phyloP scores from a whole-genome alignment of 176 grass and related monocot species.

The Juncus effusus region DNA sequence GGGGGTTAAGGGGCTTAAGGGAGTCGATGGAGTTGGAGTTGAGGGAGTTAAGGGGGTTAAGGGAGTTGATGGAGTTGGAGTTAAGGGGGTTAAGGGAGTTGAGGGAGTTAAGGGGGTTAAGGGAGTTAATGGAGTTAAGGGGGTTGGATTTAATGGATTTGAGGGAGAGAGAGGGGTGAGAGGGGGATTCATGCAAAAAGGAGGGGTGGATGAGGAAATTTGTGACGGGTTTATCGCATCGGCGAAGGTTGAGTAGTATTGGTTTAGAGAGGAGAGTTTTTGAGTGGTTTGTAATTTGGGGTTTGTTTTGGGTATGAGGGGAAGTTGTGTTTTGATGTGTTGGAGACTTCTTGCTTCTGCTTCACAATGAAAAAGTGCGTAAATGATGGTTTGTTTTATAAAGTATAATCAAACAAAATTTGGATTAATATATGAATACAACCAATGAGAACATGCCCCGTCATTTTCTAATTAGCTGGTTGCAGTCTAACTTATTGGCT shows the following conservation, averaged over 20 bases:
- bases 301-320: constrained; percentile 20
- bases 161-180: constrained; percentile 18
- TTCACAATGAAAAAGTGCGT: constrained; percentile 14
- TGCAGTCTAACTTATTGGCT: no score
- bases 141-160: constrained; percentile 24
- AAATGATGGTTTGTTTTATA: neutral
- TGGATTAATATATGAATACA: no score
- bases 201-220: constrained; percentile 19
- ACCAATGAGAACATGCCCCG: no score
- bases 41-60: constrained; percentile 6
- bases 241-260: neutral
- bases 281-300: constrained; percentile 16
- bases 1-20: no score
- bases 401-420: neutral
- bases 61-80: neutral
- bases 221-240: constrained; percentile 26
- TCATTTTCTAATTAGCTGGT: neutral
- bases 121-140: neutral
- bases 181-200: constrained; percentile 50
- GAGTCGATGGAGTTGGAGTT: constrained; percentile 22
- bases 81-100: constrained; percentile 19
- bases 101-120: constrained; percentile 15
- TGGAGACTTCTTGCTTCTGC: constrained; percentile 52
- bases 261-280: neutral
- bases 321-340: constrained; percentile 26